These are phyloP conservation scores for Gardenia jasminoides DNA, from an alignment of 257 asterid species.

Conservation along the genomic window DNA sequence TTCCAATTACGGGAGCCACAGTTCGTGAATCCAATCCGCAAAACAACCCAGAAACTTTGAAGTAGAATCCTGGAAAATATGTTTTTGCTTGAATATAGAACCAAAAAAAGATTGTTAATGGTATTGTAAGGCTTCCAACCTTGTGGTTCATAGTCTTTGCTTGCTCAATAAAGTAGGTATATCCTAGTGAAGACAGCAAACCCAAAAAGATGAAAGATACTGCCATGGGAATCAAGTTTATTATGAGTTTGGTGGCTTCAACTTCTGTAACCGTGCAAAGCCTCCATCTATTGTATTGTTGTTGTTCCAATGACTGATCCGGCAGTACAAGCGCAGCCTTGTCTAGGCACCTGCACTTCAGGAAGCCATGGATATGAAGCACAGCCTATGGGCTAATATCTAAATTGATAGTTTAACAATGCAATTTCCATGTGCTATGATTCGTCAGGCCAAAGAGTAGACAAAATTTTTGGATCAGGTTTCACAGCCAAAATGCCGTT, in stretches of 20 bases:
- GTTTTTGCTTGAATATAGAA: slow-evolving; percentile 4
- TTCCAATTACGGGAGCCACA: slow-evolving; percentile 30
- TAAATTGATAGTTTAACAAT: not conserved
- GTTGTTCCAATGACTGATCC: slow-evolving; percentile 20
- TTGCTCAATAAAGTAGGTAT: slow-evolving; percentile 31
- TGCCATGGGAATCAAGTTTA: slow-evolving; percentile 28
- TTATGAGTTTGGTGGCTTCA: slow-evolving; percentile 24
- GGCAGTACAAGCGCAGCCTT: slow-evolving; percentile 34
- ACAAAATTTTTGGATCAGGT: not conserved
- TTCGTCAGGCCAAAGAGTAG: not conserved
- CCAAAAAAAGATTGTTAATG: slow-evolving; percentile 24
- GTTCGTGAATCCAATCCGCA: not conserved
- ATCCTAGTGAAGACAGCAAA: slow-evolving; percentile 9
- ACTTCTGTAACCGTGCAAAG: slow-evolving; percentile 29
- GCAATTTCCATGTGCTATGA: not conserved
- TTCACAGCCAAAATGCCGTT: not conserved
- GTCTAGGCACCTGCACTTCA: slow-evolving; percentile 23
- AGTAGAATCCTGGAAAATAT: slow-evolving; percentile 12
- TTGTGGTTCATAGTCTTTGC: slow-evolving; percentile 31
- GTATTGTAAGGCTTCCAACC: slow-evolving; percentile 25
- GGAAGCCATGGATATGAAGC: not conserved
- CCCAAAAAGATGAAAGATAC: slow-evolving; percentile 27
- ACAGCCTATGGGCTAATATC: not conserved
- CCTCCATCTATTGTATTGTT: slow-evolving; percentile 22
- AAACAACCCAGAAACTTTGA: not conserved